Base-by-base conservation (phyloP, 148 eudicot genomes). In the Dianthus caryophyllus region DNA sequence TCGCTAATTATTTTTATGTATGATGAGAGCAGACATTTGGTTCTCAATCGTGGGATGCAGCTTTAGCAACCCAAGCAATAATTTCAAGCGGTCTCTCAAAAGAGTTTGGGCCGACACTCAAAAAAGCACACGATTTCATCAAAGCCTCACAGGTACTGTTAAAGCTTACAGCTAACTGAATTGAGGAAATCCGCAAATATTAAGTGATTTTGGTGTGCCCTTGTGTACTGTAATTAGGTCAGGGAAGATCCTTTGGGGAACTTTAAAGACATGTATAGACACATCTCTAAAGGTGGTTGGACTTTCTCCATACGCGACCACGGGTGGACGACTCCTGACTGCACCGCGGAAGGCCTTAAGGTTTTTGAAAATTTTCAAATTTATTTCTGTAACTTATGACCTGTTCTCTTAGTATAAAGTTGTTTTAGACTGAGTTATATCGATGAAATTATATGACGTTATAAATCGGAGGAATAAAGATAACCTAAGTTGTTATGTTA, bases 281-380 rank as follows among this genome's bases (percentile, higher is more conserved):
- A 81, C 66, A 80, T 66, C 33, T 70, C 75, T 8, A 87, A 87
- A 75, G 93, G 93, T 5, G 73, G 83, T 1, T 87, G 93, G 93
- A 77, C 93, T 18, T 88, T 85, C 64, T 83, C 89, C 21, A 80
- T 71, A 44, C 85, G 78, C 73, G 94, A 85, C 66, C 89, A 88
- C 58, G 93, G 93, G 18, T 87, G 87, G 93, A 85, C 79, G 59
- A 85, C 85, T 69, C 85, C 93, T 6, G 89, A 87, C 58, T 85
- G 87, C 76, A 87, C 89, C 0, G 83, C 81, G 4, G 93, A 87
- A 76, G 93, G 87, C 12, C 78, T 88, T 6, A 88, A 83, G 80
- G 92, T n/a, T n/a, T n/a, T n/a, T n/a, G n/a, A n/a, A n/a, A n/a
- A n/a, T n/a, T n/a, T n/a, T n/a, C n/a, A n/a, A n/a, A n/a, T n/a